Conservation (phyloP, 495 filamentous ascomycete species). For the Astrothelium subdiscretum region DNA sequence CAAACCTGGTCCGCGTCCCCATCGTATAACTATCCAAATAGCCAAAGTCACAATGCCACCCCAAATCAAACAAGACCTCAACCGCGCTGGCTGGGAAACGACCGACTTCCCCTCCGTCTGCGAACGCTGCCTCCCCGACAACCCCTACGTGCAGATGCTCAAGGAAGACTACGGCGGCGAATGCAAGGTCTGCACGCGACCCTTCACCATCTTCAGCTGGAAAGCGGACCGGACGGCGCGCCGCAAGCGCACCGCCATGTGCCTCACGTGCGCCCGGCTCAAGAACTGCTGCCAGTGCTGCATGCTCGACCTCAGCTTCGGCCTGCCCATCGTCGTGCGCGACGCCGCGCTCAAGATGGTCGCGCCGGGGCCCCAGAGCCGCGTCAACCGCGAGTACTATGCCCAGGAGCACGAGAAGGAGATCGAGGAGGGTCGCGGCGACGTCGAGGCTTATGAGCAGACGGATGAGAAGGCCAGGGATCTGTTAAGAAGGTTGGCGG, state of each 20-base stretch:
- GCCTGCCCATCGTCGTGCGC: conserved; percentile 81
- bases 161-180: conserved; percentile 83
- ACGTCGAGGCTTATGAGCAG: conserved; percentile 81
- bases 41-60: conserved; percentile 39
- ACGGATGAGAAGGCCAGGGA: conserved; percentile 92
- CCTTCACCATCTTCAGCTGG: conserved; percentile 94
- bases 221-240: conserved; percentile 79
- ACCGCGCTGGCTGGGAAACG: conserved; percentile 90
- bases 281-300: conserved; percentile 99
- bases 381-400: conserved; percentile 92
- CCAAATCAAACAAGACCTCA: conserved; percentile 90
- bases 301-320: conserved; percentile 94
- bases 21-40: not conserved
- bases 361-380: conserved; percentile 78
- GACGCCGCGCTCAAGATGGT: conserved; percentile 98
- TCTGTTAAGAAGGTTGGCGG: conserved; percentile 69
- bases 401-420: conserved; percentile 94
- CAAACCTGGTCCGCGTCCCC: not conserved
- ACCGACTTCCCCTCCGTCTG: conserved; percentile 67
- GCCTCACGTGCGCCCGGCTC: conserved; percentile 85
- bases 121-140: conserved; percentile 81
- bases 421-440: conserved; percentile 75
- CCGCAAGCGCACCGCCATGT: conserved; percentile 80
- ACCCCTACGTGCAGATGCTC: conserved; percentile 96
- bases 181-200: conserved; percentile 81